A percentile compares a stretch with the other conserved stretches of the same genome.
phyloP scores from a whole-genome alignment of 306 rosid genomes.

The Rubus idaeus region DNA sequence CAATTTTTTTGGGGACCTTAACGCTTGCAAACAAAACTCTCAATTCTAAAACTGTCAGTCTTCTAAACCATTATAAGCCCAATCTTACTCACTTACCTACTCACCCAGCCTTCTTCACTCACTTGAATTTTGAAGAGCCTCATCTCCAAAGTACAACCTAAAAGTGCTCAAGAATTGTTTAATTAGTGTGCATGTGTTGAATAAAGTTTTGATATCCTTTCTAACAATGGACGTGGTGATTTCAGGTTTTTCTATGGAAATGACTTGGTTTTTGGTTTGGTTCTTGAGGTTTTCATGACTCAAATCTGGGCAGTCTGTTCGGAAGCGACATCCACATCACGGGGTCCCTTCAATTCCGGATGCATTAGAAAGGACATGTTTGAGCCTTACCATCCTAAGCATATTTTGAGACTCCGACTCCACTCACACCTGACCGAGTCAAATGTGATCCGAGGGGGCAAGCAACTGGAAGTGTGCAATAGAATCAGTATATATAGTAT shows the following conservation, averaged over 20 bases:
- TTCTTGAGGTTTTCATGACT: not conserved
- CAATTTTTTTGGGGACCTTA: not conserved
- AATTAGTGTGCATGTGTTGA: not conserved
- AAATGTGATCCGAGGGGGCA: constrained; percentile 1
- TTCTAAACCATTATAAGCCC: not conserved
- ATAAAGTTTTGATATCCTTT: not conserved
- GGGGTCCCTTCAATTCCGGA: not conserved
- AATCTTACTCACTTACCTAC: not conserved
- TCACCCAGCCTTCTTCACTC: not conserved
- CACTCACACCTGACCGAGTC: not conserved
- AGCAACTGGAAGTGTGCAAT: constrained; percentile 10
- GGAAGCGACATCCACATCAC: constrained; percentile 1
- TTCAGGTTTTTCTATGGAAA: not conserved
- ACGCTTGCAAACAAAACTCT: not conserved
- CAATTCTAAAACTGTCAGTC: not conserved
- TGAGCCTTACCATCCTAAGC: constrained; percentile 3
- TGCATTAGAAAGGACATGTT: not conserved
- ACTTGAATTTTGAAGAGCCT: not conserved
- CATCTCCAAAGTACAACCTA: not conserved
- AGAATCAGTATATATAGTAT: not conserved
- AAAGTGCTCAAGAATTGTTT: not conserved
- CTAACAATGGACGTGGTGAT: not conserved
- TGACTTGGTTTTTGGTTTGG: not conserved
- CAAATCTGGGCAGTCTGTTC: not conserved
- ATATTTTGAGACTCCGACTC: not conserved